Evolutionary conservation across 208 protist species (phyloP).

Genomic region (Phytomonas sp.): DNA sequence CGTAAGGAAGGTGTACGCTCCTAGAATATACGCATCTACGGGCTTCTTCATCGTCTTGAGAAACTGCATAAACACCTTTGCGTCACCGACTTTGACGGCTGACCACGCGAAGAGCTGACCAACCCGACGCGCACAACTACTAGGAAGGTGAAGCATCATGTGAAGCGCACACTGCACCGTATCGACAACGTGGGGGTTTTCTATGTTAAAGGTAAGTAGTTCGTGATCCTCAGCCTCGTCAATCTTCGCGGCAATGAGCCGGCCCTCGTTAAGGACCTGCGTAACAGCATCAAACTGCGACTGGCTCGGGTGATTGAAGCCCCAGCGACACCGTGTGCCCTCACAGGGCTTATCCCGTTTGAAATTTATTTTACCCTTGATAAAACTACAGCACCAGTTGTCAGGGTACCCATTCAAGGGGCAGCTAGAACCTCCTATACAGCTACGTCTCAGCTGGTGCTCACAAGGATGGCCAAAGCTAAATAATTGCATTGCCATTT

Average conservation of each 20-base stretch:
- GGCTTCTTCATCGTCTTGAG: conserved; percentile 90
- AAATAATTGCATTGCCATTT: conserved; percentile 82
- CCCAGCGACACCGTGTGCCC: conserved; percentile 76
- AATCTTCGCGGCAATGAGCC: conserved; percentile 65
- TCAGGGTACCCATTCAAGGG: conserved; percentile 84
- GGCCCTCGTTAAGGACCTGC: conserved; percentile 74
- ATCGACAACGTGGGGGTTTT: conserved; percentile 69
- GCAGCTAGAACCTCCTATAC: conserved; percentile 79
- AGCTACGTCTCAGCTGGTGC: conserved; percentile 77
- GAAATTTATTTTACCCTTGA: conserved; percentile 89
- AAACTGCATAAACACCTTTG: conserved; percentile 80
- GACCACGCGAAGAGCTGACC: conserved; percentile 81
- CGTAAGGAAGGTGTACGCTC: conserved; percentile 70
- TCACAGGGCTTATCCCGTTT: conserved; percentile 88
- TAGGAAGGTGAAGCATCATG: conserved; percentile 78
- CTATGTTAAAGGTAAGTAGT: conserved; percentile 61
- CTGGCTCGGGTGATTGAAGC: conserved; percentile 75
- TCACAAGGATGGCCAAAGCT: conserved; percentile 86
- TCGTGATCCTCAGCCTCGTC: conserved; percentile 73
- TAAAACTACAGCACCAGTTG: conserved; percentile 85
- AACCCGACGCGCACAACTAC: conserved; percentile 46
- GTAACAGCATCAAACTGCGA: conserved; percentile 81
- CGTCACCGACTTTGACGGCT: conserved; percentile 53
- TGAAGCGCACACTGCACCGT: conserved; percentile 84
- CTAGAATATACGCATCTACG: conserved; percentile 76